Base-by-base conservation (phyloP, 805 yeast species). In the Wickerhamomyces silvicola region DNA sequence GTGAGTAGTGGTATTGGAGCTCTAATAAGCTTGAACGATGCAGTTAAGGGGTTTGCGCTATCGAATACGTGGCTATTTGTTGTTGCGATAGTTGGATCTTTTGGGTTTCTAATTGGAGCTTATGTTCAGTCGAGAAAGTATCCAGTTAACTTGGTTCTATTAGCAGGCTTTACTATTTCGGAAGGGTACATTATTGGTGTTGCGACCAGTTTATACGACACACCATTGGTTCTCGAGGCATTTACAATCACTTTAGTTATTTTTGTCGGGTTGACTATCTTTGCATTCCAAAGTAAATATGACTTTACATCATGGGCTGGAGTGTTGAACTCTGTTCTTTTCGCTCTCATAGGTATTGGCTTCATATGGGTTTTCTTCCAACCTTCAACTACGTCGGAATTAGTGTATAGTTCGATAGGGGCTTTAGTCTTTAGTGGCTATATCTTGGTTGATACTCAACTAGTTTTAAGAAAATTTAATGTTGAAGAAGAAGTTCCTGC, bases 401-500 rank as follows among this genome's bases (percentile, higher is more conserved):
- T 81, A 41, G 58, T 77, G 4, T 85, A 81, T 60, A 73, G 87
- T 20, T 73, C 76, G 39, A 52, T 79, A 27, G 94, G 92, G 16
- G 92, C 94, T 5, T 48, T 80, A 25, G 58, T 86, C 3, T 86
- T 86, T 57, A 65, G 79, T 10, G 72, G 76, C 5, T 85, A 80
- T 51, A 69, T 87, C 37, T 58, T 86, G 31, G 73, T 84, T 28
- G 96, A 86, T 55, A 86, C 95, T 14, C 95, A 86, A 57, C 54
- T 75, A 45, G 73, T 86, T 35, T 70, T 86, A 75, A 76, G 80
- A 50, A 76, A 74, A 35, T 75, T 67, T 45, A 80, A 78, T 48
- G 78, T 86, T 26, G 95, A 86, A 45, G 95, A 87, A 45, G 95
- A 84, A 49, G 70, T 86, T n/a, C 70, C 75, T 24, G 90, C 94